A percentile compares a stretch with the other conserved stretches of the same genome.
Evolutionary conservation across 2,329 filamentous ascomycete genomes (phyloP).

Genomic region (Epicoccum sorghinum): DNA sequence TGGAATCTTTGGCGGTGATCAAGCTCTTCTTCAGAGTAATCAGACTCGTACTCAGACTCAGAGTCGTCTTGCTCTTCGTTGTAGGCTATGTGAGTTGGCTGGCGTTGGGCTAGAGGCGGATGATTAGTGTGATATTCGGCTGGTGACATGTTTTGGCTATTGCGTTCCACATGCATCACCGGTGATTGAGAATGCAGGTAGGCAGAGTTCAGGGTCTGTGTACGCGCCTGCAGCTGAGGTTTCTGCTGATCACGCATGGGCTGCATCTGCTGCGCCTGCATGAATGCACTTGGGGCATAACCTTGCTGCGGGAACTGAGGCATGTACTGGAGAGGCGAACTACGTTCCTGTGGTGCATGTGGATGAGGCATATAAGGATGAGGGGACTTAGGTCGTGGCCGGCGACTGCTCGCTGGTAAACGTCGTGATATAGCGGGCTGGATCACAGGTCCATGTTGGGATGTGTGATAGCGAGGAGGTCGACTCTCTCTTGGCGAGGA

Average conservation of each 20-base stretch:
- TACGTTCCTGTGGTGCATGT: slow-evolving; percentile 32
- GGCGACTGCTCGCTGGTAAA: slow-evolving; percentile 28
- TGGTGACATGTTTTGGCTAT: slow-evolving; percentile 32
- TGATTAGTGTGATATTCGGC: slow-evolving; percentile 32
- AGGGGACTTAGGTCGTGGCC: slow-evolving; percentile 36
- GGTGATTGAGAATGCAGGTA: slow-evolving; percentile 5
- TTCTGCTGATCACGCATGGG: slow-evolving; percentile 14
- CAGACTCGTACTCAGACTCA: slow-evolving; percentile 18
- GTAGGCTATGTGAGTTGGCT: not conserved
- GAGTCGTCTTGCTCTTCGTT: slow-evolving; percentile 5
- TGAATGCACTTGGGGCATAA: not conserved
- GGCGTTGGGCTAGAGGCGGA: slow-evolving; percentile 6
- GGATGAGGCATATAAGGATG: slow-evolving; percentile 37
- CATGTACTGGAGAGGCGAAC: slow-evolving; percentile 35
- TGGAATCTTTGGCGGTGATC: slow-evolving; percentile 2
- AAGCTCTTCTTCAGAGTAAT: slow-evolving; percentile 15
- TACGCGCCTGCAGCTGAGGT: slow-evolving; percentile 21
- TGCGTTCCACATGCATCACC: slow-evolving; percentile 30
- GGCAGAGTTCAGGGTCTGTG: not conserved
- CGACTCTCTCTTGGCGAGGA: slow-evolving; percentile 37
- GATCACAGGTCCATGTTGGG: slow-evolving; percentile 31
- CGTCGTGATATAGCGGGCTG: slow-evolving; percentile 38
- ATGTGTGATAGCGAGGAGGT: slow-evolving; percentile 23
- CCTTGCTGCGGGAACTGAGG: slow-evolving; percentile 16
- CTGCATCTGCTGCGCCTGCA: slow-evolving; percentile 21